Evolutionary conservation across 129 eudicot genomes (phyloP).

Genomic region (Lonicera japonica): DNA sequence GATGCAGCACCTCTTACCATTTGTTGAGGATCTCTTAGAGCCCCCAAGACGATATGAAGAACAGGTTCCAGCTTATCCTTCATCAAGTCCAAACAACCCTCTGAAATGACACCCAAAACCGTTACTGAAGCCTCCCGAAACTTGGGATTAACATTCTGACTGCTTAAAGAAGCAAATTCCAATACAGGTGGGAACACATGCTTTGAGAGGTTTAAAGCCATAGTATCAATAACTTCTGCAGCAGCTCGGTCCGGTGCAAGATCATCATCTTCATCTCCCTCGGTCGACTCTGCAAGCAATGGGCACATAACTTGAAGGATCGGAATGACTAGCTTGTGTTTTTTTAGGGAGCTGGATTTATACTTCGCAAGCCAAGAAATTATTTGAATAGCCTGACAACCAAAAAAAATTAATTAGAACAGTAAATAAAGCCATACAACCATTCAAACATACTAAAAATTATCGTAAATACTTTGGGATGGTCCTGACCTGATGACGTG

Average conservation of each 20-base stretch:
- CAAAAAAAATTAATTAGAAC: conserved; percentile 5
- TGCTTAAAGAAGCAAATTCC: conserved; percentile 73
- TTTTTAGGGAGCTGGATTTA: conserved; percentile 78
- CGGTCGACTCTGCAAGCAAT: conserved; percentile 67
- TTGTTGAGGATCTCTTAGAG: conserved; percentile 90
- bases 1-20: conserved; percentile 98
- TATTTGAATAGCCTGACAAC: conserved; percentile 95
- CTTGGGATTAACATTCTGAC: conserved; percentile 66
- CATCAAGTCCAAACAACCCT: conserved; percentile 88
- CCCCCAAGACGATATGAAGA: conserved; percentile 82
- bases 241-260: conserved; percentile 91
- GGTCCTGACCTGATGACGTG: conserved; percentile 87
- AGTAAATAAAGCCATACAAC: background rate
- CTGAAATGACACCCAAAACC: conserved; percentile 75
- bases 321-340: conserved; percentile 80
- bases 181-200: conserved; percentile 65
- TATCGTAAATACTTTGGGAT: background rate
- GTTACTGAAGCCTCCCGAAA: conserved; percentile 85
- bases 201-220: conserved; percentile 73
- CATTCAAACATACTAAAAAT: background rate
- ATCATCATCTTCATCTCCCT: conserved; percentile 68
- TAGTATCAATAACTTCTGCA: conserved; percentile 91
- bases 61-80: conserved; percentile 68
- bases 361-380: conserved; percentile 96
- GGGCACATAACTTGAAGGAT: conserved; percentile 93